Base-by-base conservation (phyloP, 306 rosid species). In the Vicia sativa region DNA sequence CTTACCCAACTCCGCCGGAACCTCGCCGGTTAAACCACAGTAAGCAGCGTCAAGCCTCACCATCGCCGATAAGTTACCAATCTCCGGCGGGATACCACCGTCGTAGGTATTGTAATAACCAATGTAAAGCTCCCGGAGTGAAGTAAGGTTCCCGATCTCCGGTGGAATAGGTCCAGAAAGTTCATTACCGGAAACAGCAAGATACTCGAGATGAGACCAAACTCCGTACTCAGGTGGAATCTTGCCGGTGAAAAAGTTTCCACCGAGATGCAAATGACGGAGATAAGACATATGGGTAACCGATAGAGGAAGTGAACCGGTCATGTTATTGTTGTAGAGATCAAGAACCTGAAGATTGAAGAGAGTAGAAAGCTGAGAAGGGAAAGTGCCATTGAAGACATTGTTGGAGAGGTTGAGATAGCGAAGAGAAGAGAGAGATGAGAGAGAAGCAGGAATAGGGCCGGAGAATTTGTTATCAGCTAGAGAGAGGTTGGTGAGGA, bases 251-350 rank as follows among this genome's bases (percentile, higher is more conserved):
- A 92, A 89, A 41, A 74, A 92, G 77, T 89, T 92, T 0, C 97
- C 97, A 0, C 96, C 97, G 44, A 92, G 86, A 72, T 92, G 96
- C 79, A 92, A 79, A 67, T 92, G 97, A 14, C 84, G 89, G 8
- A 92, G 89, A 61, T 49, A 60, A 14, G 76, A 62, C 84, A 92
- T 72, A 18, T 72, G 56, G 10, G 84, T 67, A 3, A 92, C 92
- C 0, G 79, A 38, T 4, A 89, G 48, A 2, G 97, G 97, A 3
- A 92, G 79, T 0, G 61, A 72, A 0, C 97, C 97, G 3, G 95
- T 89, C 81, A 92, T 62, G 45, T 92, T 92, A 73, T 89, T 92
- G 76, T 92, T 92, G 66, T 89, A 92, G 14, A 92, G 79, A 78
- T 92, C 97, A 5, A 92, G 86, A 10, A 81, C 76, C 2, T 72